These are phyloP conservation scores for Nicotiana benthamiana DNA, from an alignment of 257 asterid species.

Conservation along the genomic window DNA sequence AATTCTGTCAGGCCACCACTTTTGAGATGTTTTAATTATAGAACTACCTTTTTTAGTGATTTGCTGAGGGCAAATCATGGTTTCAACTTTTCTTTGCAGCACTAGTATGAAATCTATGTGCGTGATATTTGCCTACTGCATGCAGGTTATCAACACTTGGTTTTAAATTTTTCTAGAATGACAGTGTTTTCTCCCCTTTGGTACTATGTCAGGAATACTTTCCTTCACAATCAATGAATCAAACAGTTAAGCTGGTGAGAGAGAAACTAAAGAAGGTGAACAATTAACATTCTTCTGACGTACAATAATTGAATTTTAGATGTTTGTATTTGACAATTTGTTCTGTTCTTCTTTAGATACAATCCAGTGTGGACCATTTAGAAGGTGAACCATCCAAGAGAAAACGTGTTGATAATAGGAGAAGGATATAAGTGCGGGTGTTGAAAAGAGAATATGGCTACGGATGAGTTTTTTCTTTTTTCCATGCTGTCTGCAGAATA, in stretches of 20 bases:
- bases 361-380: constrained; percentile 34
- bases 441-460: neutral
- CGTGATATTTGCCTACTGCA: neutral
- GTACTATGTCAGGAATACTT: constrained; percentile 54
- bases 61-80: neutral
- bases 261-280: constrained; percentile 69
- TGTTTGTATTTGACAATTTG: neutral
- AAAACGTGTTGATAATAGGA: constrained; percentile 53
- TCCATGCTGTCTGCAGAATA: neutral
- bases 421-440: constrained; percentile 46
- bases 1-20: neutral
- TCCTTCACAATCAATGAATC: constrained; percentile 71
- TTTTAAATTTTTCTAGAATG: neutral
- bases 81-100: constrained; percentile 1
- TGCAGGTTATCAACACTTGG: neutral
- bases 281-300: neutral
- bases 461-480: neutral
- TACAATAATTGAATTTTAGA: neutral
- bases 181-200: neutral
- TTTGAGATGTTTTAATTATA: neutral
- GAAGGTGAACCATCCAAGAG: constrained; percentile 53
- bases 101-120: neutral
- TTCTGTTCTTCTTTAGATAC: constrained; percentile 33
- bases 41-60: neutral
- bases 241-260: constrained; percentile 66